phyloP scores from a whole-genome alignment of 768 basidiomycete genomes.

The Termitomyces sp. region DNA sequence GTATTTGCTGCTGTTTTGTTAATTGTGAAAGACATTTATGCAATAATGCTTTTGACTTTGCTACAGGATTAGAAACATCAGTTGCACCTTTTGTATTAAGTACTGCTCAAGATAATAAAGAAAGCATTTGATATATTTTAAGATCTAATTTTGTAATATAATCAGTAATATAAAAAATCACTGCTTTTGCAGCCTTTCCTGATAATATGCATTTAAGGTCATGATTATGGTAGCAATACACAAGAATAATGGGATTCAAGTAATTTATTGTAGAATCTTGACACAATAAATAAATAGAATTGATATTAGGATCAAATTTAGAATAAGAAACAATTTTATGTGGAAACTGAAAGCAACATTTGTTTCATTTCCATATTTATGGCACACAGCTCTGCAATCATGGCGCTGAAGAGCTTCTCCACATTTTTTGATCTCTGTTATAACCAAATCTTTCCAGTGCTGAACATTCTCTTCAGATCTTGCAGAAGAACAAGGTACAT shows the following conservation, averaged over 20 bases:
- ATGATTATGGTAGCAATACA: slow-evolving; percentile 25
- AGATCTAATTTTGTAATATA: slow-evolving; percentile 29
- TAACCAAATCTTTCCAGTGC: neutral
- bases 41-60: neutral
- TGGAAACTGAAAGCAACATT: neutral
- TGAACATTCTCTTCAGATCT: neutral
- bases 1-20: slow-evolving; percentile 23
- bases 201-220: slow-evolving; percentile 12
- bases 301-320: slow-evolving; percentile 11
- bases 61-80: neutral
- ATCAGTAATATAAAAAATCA: slow-evolving; percentile 30
- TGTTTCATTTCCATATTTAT: neutral
- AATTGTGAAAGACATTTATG: slow-evolving; percentile 8
- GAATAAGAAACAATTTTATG: neutral
- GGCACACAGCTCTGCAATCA: neutral
- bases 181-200: slow-evolving; percentile 22
- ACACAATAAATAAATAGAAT: slow-evolving; percentile 24
- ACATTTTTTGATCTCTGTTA: neutral
- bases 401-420: neutral
- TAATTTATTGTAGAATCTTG: slow-evolving; percentile 24
- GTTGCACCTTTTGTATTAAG: neutral
- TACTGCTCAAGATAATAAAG: slow-evolving; percentile 14
- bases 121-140: slow-evolving; percentile 20
- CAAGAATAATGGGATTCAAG: slow-evolving; percentile 29
- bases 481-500: neutral